Evolutionary conservation across 345 rosid genomes (phyloP), one percentile per base, ranked within the genome.

Genomic region (Linum usitatissimum): DNA sequence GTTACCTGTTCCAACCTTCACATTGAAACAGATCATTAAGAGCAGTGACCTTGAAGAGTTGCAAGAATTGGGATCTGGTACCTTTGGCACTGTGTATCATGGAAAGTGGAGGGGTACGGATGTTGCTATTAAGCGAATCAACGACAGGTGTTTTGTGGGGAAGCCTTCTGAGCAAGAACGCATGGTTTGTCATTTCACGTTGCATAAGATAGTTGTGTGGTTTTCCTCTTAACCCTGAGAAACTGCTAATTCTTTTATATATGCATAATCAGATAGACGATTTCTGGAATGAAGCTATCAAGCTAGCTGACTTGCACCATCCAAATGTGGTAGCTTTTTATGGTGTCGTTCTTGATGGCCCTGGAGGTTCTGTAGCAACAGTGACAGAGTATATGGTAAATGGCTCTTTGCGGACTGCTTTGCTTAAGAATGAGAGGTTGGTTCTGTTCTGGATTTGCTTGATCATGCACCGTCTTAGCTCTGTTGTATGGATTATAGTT

Each of bases 81-180:
- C 96, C 61, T 92, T 81, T 72, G 95, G 96, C 73, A 87, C 96
- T 19, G 96, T 92, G 30, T 87, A 84, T 69, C 75, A 81, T 64
- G 98, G 93, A 60, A 92, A 87, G 70, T 92, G 98, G 96, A 85
- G 95, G 70, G 98, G 98, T 62, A 89, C 96, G 45, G 96, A 87
- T 75, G 95, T 92, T 53, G 98, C 96, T 65, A 87, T 92, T 63
- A 89, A 92, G 76, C 78, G 95, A 68, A 92, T 92, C 15, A 92
- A 87, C 75, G 82, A 87, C 36, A 85, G 91, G 57, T 87, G 95
- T 72, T 92, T 92, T 68, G 74, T 78, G 3, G 96, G 93, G 56
- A 77, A 83, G 70, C 73, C 81, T 54, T 92, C 95, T 0, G 59
- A 55, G 28, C 59, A 55, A 55, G 59, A 55, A 55, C 23, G 59